Conservation (phyloP, 441 rosid species). For the Populus hybrid region DNA sequence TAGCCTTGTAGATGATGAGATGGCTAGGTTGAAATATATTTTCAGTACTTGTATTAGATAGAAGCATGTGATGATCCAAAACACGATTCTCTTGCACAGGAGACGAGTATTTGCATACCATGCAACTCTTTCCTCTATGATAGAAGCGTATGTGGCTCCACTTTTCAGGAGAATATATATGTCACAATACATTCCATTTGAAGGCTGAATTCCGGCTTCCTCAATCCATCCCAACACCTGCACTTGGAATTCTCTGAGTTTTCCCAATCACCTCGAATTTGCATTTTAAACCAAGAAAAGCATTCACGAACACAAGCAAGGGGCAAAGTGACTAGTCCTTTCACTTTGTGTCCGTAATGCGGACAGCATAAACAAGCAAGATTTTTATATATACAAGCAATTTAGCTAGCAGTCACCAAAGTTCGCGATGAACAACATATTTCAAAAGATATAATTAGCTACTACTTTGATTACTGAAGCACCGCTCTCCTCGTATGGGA, state of each 20-base stretch:
- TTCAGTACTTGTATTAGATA: no score
- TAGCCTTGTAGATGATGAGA: neutral
- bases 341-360: neutral
- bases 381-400: neutral
- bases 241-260: constrained; percentile 11
- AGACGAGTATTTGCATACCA: constrained; percentile 41
- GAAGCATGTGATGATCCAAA: neutral
- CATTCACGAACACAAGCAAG: neutral
- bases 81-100: constrained; percentile 12
- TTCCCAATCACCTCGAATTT: neutral
- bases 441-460: neutral
- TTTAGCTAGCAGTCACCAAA: neutral
- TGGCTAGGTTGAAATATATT: neutral
- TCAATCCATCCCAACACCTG: constrained; percentile 85
- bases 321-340: neutral
- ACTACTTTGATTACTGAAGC: no score
- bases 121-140: constrained; percentile 42
- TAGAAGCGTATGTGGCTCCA: constrained; percentile 55
- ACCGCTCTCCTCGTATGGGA: neutral
- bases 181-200: constrained; percentile 57
- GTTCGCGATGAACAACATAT: neutral
- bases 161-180: constrained; percentile 46
- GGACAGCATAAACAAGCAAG: neutral
- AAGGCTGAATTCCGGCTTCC: constrained; percentile 62
- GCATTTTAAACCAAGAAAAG: no score